Evolutionary conservation across 441 rosid genomes (phyloP).

Genomic region (Corymbia calophylla): DNA sequence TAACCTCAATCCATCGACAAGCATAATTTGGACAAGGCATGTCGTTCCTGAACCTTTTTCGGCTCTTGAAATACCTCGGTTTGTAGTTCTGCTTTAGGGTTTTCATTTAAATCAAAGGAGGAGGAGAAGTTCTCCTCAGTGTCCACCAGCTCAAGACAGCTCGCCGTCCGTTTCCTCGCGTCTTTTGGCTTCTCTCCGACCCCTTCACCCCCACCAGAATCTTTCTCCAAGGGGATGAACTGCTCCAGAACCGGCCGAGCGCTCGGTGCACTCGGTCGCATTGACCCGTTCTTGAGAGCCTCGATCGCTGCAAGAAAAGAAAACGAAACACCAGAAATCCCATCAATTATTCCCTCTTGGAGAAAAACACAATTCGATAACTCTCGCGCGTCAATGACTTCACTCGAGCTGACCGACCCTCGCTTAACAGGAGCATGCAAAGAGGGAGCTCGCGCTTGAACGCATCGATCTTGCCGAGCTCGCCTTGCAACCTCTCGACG

Average conservation of each 20-base stretch:
- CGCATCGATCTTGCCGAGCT: not conserved
- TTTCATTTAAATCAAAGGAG: not conserved
- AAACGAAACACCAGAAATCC: not conserved
- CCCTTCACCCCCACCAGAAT: not conserved
- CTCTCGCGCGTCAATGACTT: not conserved
- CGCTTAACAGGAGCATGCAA: not conserved
- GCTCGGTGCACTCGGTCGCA: not conserved
- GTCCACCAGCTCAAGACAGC: not conserved
- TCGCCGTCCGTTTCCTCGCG: not conserved
- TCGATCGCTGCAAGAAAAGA: not conserved
- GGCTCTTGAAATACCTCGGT: not conserved
- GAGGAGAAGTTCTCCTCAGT: not conserved
- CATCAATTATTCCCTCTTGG: not conserved
- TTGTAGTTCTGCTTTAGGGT: not conserved
- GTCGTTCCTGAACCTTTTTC: not conserved
- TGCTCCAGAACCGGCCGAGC: not conserved
- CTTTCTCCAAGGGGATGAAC: not conserved
- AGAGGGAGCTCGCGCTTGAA: not conserved
- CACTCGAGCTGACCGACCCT: not conserved
- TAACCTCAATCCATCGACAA: not conserved
- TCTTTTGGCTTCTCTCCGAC: not conserved
- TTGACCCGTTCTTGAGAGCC: not conserved
- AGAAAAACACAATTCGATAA: not conserved
- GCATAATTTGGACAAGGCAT: not conserved
- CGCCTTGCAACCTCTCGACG: not conserved